These are phyloP conservation scores for Neurospora tetraspora DNA, from an alignment of 495 filamentous ascomycete species.

Conservation along the genomic window DNA sequence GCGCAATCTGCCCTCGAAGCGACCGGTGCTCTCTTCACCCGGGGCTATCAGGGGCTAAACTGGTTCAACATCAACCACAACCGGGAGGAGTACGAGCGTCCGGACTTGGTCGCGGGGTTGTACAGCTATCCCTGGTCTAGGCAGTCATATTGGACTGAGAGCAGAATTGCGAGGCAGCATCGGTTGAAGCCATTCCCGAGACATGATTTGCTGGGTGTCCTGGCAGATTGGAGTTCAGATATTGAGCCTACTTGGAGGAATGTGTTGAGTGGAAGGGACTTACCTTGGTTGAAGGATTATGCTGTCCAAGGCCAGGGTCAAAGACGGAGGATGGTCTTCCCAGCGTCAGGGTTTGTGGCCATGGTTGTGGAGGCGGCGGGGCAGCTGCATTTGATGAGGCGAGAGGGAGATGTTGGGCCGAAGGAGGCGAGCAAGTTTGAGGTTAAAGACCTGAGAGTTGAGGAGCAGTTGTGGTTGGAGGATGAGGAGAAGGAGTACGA, in stretches of 20 bases:
- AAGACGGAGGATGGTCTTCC: slow-evolving; percentile 31
- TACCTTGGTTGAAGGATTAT: slow-evolving; percentile 43
- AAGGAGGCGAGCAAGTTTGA: slow-evolving; percentile 11
- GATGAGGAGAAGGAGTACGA: slow-evolving; percentile 22
- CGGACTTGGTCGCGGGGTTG: slow-evolving; percentile 35
- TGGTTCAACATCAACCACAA: slow-evolving; percentile 27
- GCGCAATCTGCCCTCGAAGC: slow-evolving; percentile 26
- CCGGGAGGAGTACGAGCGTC: slow-evolving; percentile 21
- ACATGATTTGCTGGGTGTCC: slow-evolving; percentile 39
- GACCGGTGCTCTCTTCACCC: slow-evolving; percentile 30
- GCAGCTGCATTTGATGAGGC: slow-evolving; percentile 12
- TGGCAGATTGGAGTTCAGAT: slow-evolving; percentile 28
- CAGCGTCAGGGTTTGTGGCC: slow-evolving; percentile 33
- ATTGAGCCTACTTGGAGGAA: slow-evolving; percentile 44
- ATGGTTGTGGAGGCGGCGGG: slow-evolving; percentile 38
- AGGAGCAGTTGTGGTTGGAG: slow-evolving; percentile 14
- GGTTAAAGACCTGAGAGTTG: slow-evolving; percentile 13
- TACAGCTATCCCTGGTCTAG: slow-evolving; percentile 45
- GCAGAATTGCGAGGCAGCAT: slow-evolving; percentile 34
- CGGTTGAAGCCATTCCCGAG: slow-evolving; percentile 34
- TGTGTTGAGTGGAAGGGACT: slow-evolving; percentile 29
- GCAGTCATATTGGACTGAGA: slow-evolving; percentile 38
- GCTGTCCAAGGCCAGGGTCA: slow-evolving; percentile 14
- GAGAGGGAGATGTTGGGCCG: slow-evolving; percentile 7
- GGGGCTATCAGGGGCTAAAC: slow-evolving; percentile 29